Evolutionary conservation across 1,284 basidiomycete genomes (phyloP).

Genomic region (Pseudozyma hubeiensis): DNA sequence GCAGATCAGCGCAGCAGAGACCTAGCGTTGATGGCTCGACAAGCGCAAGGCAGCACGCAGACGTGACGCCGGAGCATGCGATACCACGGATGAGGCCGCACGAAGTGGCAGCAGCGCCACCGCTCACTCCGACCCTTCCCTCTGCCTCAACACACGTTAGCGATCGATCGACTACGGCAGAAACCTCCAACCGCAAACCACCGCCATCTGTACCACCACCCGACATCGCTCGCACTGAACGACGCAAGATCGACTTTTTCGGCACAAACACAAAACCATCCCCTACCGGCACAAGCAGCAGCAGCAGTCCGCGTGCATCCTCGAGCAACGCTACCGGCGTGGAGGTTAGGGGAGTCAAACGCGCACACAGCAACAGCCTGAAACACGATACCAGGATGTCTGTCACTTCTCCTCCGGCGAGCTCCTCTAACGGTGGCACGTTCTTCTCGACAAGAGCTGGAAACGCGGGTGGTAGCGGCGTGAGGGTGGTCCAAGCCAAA

Average conservation of each 20-base stretch:
- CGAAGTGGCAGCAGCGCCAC: slow-evolving; percentile 31
- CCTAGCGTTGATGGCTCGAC: not conserved
- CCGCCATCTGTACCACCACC: slow-evolving; percentile 23
- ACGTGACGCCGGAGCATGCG: not conserved
- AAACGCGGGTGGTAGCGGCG: not conserved
- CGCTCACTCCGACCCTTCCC: slow-evolving; percentile 1
- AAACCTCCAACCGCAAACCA: not conserved
- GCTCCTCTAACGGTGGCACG: not conserved
- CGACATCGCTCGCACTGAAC: slow-evolving; percentile 21
- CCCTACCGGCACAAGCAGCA: slow-evolving; percentile 1
- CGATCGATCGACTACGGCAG: slow-evolving; percentile 4
- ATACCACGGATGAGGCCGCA: slow-evolving; percentile 18
- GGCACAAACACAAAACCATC: slow-evolving; percentile 8
- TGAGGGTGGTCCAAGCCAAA: slow-evolving; percentile 27
- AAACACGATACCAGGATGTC: not conserved
- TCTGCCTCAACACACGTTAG: not conserved
- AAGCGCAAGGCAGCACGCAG: not conserved
- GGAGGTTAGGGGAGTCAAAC: slow-evolving; percentile 21
- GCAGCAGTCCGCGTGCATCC: slow-evolving; percentile 10
- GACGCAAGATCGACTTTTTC: slow-evolving; percentile 42
- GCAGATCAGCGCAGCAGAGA: not conserved
- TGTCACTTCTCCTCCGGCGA: slow-evolving; percentile 5
- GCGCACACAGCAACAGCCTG: slow-evolving; percentile 5
- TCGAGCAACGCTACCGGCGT: not conserved
- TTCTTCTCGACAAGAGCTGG: slow-evolving; percentile 1